These are phyloP conservation scores for Breviolum minutum DNA, from an alignment of 73 alveolate genomes.

Conservation along the genomic window DNA sequence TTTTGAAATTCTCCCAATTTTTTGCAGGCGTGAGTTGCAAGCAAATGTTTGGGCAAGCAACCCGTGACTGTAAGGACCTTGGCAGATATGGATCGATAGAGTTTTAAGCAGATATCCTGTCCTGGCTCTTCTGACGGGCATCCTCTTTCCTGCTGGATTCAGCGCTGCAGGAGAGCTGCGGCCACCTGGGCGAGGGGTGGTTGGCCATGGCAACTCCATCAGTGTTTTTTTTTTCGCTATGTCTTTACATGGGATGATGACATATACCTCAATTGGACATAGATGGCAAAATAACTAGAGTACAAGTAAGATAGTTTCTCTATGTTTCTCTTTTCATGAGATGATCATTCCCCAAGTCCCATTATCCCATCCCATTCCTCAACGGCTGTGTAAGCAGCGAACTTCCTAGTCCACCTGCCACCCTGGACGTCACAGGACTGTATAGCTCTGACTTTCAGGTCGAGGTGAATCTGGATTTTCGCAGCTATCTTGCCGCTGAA, in stretches of 20 bases:
- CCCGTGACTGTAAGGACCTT: slow-evolving; percentile 21
- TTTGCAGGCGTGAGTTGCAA: no score
- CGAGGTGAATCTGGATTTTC: slow-evolving; percentile 42
- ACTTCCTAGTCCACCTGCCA: no score
- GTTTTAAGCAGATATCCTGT: slow-evolving; percentile 17
- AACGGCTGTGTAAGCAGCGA: no score
- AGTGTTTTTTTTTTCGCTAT: no score
- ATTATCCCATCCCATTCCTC: no score
- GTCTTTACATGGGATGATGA: background rate
- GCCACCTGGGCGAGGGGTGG: no score
- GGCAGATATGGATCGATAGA: slow-evolving; percentile 72
- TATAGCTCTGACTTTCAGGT: slow-evolving; percentile 17
- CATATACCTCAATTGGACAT: no score
- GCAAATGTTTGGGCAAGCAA: background rate
- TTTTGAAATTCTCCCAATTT: no score
- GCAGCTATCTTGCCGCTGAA: slow-evolving; percentile 57
- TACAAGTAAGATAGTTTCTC: background rate
- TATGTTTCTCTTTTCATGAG: no score
- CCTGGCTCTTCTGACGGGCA: background rate
- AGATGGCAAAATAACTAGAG: no score
- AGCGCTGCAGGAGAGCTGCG: slow-evolving; percentile 44
- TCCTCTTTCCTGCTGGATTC: slow-evolving; percentile 18
- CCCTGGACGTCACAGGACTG: slow-evolving; percentile 35
- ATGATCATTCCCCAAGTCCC: no score
- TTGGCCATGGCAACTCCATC: no score